Percentiles rank a stretch among this genome's conserved stretches.
phyloP scores from a whole-genome alignment of 2,329 filamentous ascomycete genomes.

The Pseudovirgaria hyperparasitica region DNA sequence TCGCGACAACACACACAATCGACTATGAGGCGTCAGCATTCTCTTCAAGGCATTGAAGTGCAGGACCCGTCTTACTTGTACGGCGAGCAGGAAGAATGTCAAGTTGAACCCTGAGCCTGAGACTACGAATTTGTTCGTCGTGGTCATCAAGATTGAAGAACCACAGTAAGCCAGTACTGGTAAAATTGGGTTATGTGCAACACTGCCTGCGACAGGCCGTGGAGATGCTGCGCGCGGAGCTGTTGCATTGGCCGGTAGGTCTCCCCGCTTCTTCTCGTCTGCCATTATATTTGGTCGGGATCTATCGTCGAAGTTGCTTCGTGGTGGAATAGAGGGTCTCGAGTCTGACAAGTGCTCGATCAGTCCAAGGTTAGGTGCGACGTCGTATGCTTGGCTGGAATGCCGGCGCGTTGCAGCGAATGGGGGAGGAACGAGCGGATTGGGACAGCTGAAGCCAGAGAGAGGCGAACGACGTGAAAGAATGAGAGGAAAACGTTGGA shows the following conservation, averaged over 20 bases:
- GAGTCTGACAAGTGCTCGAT: slow-evolving; percentile 2
- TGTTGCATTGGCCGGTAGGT: too few species aligned
- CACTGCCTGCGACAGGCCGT: too few species aligned
- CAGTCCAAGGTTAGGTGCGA: slow-evolving; percentile 1
- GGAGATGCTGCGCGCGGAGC: slow-evolving; percentile 32
- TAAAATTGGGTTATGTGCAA: slow-evolving; percentile 64
- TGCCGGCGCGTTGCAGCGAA: slow-evolving; percentile 5
- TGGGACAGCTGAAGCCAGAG: slow-evolving; percentile 6
- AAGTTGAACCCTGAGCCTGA: slow-evolving; percentile 87
- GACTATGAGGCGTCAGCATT: slow-evolving; percentile 43
- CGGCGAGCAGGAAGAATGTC: slow-evolving; percentile 84
- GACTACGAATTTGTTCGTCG: slow-evolving; percentile 98
- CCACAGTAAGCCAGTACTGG: slow-evolving; percentile 85
- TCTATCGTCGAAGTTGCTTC: slow-evolving; percentile 3
- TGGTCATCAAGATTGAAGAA: slow-evolving; percentile 97
- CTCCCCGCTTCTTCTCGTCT: slow-evolving; percentile 77
- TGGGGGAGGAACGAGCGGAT: slow-evolving; percentile 8
- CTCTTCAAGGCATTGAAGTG: slow-evolving; percentile 2
- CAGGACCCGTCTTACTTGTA: slow-evolving; percentile 68
- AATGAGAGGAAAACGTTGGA: slow-evolving; percentile 1
- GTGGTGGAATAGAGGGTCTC: slow-evolving; percentile 5
- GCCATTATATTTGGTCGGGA: slow-evolving; percentile 52
- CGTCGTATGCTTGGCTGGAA: slow-evolving; percentile 4
- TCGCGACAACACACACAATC: slow-evolving; percentile 75
- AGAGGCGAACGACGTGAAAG: slow-evolving; percentile 2